Evolutionary conservation across 805 yeast genomes (phyloP).

Genomic region (Komagataella ulmi): DNA sequence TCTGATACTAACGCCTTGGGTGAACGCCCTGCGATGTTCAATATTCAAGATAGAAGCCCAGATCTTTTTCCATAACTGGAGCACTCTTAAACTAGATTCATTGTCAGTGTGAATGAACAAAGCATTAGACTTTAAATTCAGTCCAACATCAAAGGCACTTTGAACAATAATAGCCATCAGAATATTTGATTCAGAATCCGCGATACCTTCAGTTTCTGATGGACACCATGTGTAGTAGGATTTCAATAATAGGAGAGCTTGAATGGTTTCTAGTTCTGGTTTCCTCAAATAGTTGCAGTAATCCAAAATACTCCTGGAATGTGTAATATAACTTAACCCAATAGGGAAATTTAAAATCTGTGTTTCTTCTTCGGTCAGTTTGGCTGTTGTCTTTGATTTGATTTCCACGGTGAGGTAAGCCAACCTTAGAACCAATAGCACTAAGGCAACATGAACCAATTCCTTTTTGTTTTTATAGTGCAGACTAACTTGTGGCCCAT

Average conservation of each 20-base stretch:
- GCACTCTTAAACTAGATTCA: background rate
- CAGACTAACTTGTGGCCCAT: conserved; percentile 3
- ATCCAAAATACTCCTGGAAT: conserved; percentile 24
- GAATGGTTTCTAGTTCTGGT: conserved; percentile 27
- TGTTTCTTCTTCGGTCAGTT: conserved; percentile 8
- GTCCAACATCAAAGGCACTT: conserved; percentile 29
- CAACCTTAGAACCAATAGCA: conserved; percentile 14
- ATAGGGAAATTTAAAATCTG: conserved; percentile 23
- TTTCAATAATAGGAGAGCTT: conserved; percentile 24
- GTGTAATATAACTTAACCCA: conserved; percentile 21
- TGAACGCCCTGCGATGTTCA: conserved; percentile 12
- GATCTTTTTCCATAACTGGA: conserved; percentile 14
- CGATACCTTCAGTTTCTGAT: conserved; percentile 37
- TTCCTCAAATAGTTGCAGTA: conserved; percentile 24
- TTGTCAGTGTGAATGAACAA: background rate
- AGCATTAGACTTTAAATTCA: conserved; percentile 16
- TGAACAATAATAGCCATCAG: conserved; percentile 22
- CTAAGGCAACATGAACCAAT: conserved; percentile 10
- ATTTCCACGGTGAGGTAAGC: conserved; percentile 12
- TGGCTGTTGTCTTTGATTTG: conserved; percentile 4
- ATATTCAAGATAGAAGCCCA: conserved; percentile 13
- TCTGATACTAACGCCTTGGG: conserved; percentile 10
- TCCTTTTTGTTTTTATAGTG: conserved; percentile 8
- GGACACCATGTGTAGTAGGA: conserved; percentile 28
- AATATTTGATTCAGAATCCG: conserved; percentile 25